Evolutionary conservation across 495 filamentous ascomycete genomes (phyloP).

Genomic region (Talaromyces stipitatus): DNA sequence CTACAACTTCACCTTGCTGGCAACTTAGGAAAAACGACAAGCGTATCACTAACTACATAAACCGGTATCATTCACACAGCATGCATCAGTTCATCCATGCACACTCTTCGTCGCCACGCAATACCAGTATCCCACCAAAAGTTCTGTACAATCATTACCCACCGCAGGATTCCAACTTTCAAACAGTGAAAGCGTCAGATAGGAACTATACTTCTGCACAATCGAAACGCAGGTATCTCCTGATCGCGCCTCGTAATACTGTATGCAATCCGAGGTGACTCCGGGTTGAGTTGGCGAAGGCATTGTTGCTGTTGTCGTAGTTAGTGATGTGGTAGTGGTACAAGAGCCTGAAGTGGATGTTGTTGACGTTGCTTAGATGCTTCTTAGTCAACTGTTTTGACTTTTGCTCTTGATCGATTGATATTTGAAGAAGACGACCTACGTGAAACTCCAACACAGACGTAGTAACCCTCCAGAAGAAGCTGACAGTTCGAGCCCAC

Average conservation of each 20-base stretch:
- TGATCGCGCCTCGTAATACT: conserved; percentile 14
- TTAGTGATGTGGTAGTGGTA: background rate
- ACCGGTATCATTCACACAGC: background rate
- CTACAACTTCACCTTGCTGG: too few relatives aligned
- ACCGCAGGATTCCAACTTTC: conserved; percentile 16
- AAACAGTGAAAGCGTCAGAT: conserved; percentile 8
- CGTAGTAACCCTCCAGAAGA: conserved; percentile 9
- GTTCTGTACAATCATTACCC: conserved; percentile 6
- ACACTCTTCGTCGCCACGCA: conserved; percentile 3
- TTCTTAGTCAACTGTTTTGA: background rate
- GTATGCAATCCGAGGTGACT: conserved; percentile 9
- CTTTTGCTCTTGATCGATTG: background rate
- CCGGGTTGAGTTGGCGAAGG: conserved; percentile 17
- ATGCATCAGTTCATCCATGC: background rate
- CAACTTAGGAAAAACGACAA: too few relatives aligned
- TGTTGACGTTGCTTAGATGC: background rate
- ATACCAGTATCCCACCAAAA: conserved; percentile 7
- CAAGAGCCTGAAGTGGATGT: conserved; percentile 4
- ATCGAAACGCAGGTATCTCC: conserved; percentile 18
- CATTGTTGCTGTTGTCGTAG: background rate
- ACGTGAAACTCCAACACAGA: conserved; percentile 7
- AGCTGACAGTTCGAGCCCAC: conserved; percentile 14
- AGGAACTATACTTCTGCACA: conserved; percentile 4
- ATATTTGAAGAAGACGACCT: background rate
- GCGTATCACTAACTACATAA: too few relatives aligned